A percentile compares a stretch with the other conserved stretches of the same genome.
These are phyloP conservation scores for Fusarium goolgardi DNA, from an alignment of 2,329 filamentous ascomycete genomes.

Conservation along the genomic window DNA sequence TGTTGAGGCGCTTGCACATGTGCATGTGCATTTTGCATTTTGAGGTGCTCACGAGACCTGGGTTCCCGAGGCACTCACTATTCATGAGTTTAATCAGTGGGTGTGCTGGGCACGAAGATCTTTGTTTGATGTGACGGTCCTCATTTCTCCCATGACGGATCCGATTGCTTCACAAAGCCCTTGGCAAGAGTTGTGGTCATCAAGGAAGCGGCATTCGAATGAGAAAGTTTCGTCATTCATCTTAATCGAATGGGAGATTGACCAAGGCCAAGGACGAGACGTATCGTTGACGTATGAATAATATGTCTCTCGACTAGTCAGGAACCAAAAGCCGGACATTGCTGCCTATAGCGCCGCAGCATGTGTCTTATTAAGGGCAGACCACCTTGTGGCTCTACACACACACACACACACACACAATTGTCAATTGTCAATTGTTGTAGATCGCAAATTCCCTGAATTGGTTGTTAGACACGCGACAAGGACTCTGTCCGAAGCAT, in stretches of 20 bases:
- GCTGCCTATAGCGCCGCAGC: conserved; percentile 34
- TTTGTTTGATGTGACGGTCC: conserved; percentile 13
- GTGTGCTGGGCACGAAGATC: conserved; percentile 31
- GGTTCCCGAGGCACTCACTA: conserved; percentile 37
- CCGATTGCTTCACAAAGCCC: conserved; percentile 15
- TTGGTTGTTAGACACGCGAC: conserved; percentile 41
- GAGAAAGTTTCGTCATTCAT: conserved; percentile 34
- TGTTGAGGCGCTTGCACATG: conserved; percentile 24
- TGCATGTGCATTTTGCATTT: conserved; percentile 41
- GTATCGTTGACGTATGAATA: conserved; percentile 37
- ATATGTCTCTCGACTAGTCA: conserved; percentile 36
- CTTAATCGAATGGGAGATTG: conserved; percentile 15
- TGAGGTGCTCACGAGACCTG: conserved; percentile 42
- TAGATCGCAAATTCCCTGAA: conserved; percentile 41
- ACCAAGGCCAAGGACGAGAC: conserved; percentile 16
- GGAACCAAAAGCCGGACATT: conserved; percentile 37
- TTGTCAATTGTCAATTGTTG: conserved; percentile 21
- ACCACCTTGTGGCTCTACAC: conserved; percentile 25
- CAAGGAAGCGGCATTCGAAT: conserved; percentile 12
- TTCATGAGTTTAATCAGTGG: conserved; percentile 20
- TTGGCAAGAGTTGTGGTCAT: conserved; percentile 14
- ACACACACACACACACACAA: conserved; percentile 5
- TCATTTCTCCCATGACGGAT: conserved; percentile 18
- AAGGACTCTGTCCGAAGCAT: conserved; percentile 14
- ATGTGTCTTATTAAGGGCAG: conserved; percentile 23